Conservation (phyloP, 257 asterid species). For the Echites panduratus region DNA sequence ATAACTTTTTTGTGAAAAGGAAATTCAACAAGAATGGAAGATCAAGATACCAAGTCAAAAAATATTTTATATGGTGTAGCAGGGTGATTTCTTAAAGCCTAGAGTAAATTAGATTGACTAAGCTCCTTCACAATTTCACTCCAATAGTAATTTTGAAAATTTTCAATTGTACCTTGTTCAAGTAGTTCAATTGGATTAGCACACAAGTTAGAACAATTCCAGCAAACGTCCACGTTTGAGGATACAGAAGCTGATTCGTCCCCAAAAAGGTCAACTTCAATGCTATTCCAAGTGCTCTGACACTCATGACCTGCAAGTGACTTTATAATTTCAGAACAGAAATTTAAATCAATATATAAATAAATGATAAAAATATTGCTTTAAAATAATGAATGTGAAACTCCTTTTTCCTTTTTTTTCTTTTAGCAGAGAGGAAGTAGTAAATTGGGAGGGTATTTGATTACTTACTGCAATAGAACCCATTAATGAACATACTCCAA, state of each 20-base stretch:
- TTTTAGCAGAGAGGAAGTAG: neutral
- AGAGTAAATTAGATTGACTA: neutral
- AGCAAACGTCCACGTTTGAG: slow-evolving; percentile 47
- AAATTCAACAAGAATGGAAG: neutral
- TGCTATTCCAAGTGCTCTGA: slow-evolving; percentile 47
- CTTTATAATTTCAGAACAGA: neutral
- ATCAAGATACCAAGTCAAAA: neutral
- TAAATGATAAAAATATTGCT: neutral
- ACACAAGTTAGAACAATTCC: slow-evolving; percentile 31
- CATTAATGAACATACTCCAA: slow-evolving; percentile 42
- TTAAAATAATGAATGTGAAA: neutral
- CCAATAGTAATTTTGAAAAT: neutral
- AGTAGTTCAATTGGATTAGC: slow-evolving; percentile 41
- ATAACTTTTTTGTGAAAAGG: neutral
- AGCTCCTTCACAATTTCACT: slow-evolving; percentile 5
- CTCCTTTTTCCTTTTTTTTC: neutral
- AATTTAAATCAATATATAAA: neutral
- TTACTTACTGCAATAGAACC: slow-evolving; percentile 36
- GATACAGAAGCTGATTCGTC: slow-evolving; percentile 39
- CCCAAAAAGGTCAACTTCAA: slow-evolving; percentile 44
- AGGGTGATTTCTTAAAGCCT: neutral
- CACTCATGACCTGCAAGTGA: slow-evolving; percentile 43
- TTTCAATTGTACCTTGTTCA: slow-evolving; percentile 34
- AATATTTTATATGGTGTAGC: neutral
- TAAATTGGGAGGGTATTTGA: slow-evolving; percentile 1